These are phyloP conservation scores for Byssothecium circinans DNA, from an alignment of 2,329 filamentous ascomycete genomes.

Conservation along the genomic window DNA sequence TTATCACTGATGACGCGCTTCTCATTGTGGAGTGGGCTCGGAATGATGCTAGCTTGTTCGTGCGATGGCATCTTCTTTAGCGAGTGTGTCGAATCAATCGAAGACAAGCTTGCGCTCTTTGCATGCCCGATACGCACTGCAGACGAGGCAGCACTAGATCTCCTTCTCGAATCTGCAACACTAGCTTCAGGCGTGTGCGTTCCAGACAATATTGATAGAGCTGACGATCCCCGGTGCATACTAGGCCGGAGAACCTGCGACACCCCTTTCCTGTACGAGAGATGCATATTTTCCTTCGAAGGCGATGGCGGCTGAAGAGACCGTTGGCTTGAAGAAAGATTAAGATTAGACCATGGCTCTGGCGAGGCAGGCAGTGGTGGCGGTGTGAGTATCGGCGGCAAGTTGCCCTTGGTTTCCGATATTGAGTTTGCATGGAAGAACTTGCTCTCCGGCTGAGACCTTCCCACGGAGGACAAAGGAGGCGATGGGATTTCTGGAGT, in stretches of 20 bases:
- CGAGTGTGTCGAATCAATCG: constrained; percentile 47
- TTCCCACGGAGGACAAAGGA: constrained; percentile 34
- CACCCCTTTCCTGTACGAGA: constrained; percentile 53
- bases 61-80: constrained; percentile 30
- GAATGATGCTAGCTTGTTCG: constrained; percentile 23
- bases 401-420: constrained; percentile 43
- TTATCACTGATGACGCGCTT: constrained; percentile 29
- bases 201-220: constrained; percentile 36
- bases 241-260: constrained; percentile 52
- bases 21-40: constrained; percentile 41
- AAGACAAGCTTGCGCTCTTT: constrained; percentile 49
- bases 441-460: constrained; percentile 50
- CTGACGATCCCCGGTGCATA: constrained; percentile 33
- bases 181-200: constrained; percentile 24
- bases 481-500: constrained; percentile 35
- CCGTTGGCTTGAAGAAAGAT: constrained; percentile 18
- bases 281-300: constrained; percentile 51
- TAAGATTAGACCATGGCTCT: constrained; percentile 22
- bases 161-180: constrained; percentile 26
- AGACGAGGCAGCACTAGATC: constrained; percentile 38
- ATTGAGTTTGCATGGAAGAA: constrained; percentile 72
- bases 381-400: constrained; percentile 39
- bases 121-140: constrained; percentile 34
- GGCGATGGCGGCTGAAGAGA: constrained; percentile 47
- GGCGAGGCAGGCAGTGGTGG: constrained; percentile 28